Evolutionary conservation across 2,329 filamentous ascomycete species (phyloP), one percentile per base, ranked within the genome.

Genomic region (Dactylellina drechsleri): DNA sequence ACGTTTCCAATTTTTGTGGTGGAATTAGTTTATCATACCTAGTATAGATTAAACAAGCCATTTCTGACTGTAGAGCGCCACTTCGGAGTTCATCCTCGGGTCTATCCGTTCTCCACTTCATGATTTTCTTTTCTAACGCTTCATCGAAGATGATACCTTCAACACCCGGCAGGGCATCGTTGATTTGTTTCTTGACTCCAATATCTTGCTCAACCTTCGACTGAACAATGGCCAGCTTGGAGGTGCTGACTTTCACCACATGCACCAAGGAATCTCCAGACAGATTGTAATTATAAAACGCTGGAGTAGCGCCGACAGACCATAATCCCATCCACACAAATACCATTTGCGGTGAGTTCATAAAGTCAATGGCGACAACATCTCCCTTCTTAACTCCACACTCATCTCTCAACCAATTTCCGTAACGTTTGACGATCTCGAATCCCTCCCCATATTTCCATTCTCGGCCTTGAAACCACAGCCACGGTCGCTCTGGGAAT

Each of bases 281-380:
- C 57, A 96, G 83, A 80, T 95, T 95, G 82, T 93, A 94, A 82
- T 97, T 97, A 83, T 96, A 90, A 78, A 95, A 92, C 0, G 92
- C 92, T 0, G 92, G 92, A 66, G 89, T 89, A 0, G 91, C 92
- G 10, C 93, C 93, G 71, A 96, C 88, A 31, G 89, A 88, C 92
- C 92, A 96, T 36, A 96, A 82, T 0, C 90, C 92, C 65, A 93
- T 84, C 85, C 89, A 87, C 7, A 96, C 77, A 80, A 93, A 91
- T 28, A 94, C 79, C 79, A 92, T 94, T 2, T 86, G 85, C n/a
- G 92, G 88, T 47, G 88, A 91, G 80, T 96, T 97, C 82, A 91
- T 89, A 78, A 92, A 91, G 81, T 95, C 86, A 78, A 96, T 85
- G 7, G 91, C 92, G 16, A 96, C 90, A 40, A 96, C 88, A 61